These are phyloP conservation scores for Coix lacrymajobi DNA, from an alignment of 176 grass and related monocot genomes.

Conservation along the genomic window DNA sequence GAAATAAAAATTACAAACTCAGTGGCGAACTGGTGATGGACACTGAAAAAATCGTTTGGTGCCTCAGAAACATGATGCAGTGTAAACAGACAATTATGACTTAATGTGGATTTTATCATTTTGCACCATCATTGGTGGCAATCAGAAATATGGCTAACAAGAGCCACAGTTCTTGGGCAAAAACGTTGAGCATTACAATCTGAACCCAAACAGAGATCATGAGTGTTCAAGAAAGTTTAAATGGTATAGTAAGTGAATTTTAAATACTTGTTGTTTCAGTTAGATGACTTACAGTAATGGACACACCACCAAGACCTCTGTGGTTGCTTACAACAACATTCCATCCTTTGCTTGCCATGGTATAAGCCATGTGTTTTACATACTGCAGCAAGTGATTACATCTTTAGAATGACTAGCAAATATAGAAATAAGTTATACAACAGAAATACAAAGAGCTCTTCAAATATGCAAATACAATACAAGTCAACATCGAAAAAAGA, in stretches of 20 bases:
- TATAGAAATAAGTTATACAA: conserved; percentile 12
- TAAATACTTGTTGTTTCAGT: conserved; percentile 12
- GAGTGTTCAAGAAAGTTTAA: conserved; percentile 5
- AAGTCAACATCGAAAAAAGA: not conserved
- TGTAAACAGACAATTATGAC: not conserved
- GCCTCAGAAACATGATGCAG: conserved; percentile 13
- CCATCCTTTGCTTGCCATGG: conserved; percentile 72
- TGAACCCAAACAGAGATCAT: not conserved
- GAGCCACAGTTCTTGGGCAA: not conserved
- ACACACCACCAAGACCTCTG: conserved; percentile 87
- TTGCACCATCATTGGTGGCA: conserved; percentile 5
- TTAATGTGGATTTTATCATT: not conserved
- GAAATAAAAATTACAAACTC: conserved; percentile 19
- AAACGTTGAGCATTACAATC: not conserved
- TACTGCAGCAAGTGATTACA: conserved; percentile 57
- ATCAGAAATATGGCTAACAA: conserved; percentile 4
- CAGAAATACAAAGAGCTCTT: conserved; percentile 15
- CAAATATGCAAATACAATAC: conserved; percentile 1
- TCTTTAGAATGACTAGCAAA: conserved; percentile 14
- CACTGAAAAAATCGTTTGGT: conserved; percentile 18
- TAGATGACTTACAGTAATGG: conserved; percentile 80
- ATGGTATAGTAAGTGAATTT: conserved; percentile 19
- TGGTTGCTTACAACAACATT: conserved; percentile 96
- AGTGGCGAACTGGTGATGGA: conserved; percentile 21
- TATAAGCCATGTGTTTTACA: conserved; percentile 68